Conservation (phyloP, 371 early-diverging fungal genomes). For the Lichtheimia ornata region DNA sequence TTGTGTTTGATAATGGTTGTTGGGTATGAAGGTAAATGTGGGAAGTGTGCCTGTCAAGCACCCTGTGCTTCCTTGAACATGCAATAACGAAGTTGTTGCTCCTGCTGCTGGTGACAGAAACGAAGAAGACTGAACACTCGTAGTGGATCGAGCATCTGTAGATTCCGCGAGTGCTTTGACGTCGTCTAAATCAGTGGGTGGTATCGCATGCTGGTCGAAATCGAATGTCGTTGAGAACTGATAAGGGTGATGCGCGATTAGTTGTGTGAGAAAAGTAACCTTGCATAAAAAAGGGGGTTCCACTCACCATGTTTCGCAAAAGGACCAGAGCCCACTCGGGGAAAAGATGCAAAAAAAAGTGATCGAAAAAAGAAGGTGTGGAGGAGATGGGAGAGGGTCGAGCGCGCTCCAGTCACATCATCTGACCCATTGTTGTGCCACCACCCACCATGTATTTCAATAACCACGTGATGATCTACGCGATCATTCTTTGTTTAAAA, state of each 20-base stretch:
- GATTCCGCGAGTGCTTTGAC: no score
- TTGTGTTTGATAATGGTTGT: conserved; percentile 3
- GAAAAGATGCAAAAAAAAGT: background rate
- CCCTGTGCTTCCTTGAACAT: conserved; percentile 9
- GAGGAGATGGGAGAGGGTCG: background rate
- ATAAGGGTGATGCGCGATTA: background rate
- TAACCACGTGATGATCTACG: no score
- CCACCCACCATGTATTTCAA: no score
- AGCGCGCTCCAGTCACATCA: background rate
- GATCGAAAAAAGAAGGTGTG: no score
- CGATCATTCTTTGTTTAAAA: no score
- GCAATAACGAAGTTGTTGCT: conserved; percentile 1
- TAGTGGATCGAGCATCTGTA: no score
- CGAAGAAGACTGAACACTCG: no score
- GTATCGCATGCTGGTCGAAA: background rate
- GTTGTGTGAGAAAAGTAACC: background rate
- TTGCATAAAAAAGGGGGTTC: conserved; percentile 5
- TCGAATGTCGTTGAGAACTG: background rate
- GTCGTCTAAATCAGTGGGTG: no score
- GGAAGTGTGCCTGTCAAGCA: conserved; percentile 12
- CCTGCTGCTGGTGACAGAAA: background rate
- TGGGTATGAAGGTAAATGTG: conserved; percentile 12
- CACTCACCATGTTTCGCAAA: conserved; percentile 20
- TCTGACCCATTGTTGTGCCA: background rate
- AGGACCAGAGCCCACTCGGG: conserved; percentile 17